These are phyloP conservation scores for Pontederia paniculata DNA, from an alignment of 176 grass and related monocot species.

Conservation along the genomic window DNA sequence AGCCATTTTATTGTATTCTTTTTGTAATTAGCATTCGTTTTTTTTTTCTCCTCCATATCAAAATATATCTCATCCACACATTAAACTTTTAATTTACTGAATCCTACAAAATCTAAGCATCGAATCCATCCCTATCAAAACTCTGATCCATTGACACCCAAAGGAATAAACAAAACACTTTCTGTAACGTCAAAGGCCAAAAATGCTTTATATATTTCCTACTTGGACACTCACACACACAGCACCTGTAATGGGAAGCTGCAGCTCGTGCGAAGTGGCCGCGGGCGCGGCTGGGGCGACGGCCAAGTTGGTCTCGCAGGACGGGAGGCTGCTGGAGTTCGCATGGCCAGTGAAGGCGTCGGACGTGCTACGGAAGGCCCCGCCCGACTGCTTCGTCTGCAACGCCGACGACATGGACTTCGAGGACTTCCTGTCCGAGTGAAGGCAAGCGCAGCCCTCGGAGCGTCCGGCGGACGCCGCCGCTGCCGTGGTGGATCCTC, in stretches of 20 bases:
- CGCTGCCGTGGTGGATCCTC: neutral
- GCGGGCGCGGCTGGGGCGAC: neutral
- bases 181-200: too few species aligned
- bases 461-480: neutral
- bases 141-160: too few species aligned
- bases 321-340: slow-evolving; percentile 44
- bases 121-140: too few species aligned
- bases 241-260: slow-evolving; percentile 31
- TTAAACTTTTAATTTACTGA: too few species aligned
- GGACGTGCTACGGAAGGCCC: slow-evolving; percentile 20
- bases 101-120: too few species aligned
- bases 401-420: slow-evolving; percentile 54
- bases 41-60: too few species aligned
- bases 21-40: too few species aligned
- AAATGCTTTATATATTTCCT: too few species aligned
- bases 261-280: slow-evolving; percentile 25
- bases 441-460: slow-evolving; percentile 31
- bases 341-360: slow-evolving; percentile 7
- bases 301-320: slow-evolving; percentile 42
- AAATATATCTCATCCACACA: too few species aligned
- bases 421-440: slow-evolving; percentile 26
- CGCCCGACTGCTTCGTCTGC: slow-evolving; percentile 27
- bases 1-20: too few species aligned
- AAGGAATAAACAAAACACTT: too few species aligned
- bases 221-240: too few species aligned